Evolutionary conservation across 768 basidiomycete species (phyloP).

Genomic region (Leccinellum luteum): DNA sequence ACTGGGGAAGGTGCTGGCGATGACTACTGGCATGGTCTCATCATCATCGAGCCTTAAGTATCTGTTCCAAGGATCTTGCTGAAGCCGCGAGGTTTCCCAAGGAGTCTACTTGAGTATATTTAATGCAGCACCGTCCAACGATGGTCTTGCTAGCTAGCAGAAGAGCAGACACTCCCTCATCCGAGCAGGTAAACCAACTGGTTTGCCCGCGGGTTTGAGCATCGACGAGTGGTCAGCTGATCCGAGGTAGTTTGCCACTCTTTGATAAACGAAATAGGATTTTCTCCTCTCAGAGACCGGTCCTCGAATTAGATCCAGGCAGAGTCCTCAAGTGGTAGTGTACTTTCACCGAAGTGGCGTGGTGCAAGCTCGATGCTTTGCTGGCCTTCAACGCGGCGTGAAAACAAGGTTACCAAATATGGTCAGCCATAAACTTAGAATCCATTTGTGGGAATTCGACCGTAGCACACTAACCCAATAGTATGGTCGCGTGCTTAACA

Average conservation of each 20-base stretch:
- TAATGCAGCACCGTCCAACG: background rate
- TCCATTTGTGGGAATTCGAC: background rate
- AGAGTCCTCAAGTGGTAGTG: background rate
- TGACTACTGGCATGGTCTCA: no score
- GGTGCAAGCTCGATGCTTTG: background rate
- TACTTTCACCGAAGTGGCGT: background rate
- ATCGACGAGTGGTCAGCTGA: background rate
- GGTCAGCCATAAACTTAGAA: background rate
- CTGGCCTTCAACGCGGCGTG: background rate
- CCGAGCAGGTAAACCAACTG: background rate
- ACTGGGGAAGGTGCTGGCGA: background rate
- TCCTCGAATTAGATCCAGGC: background rate
- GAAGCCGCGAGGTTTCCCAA: background rate
- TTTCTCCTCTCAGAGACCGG: background rate
- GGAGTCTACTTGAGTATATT: background rate
- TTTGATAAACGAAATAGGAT: background rate
- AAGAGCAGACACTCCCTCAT: constrained; percentile 5
- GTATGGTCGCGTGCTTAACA: background rate
- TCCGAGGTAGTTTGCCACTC: background rate
- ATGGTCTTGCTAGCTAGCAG: background rate
- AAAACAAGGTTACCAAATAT: background rate
- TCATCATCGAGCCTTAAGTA: constrained; percentile 6
- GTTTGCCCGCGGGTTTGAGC: background rate
- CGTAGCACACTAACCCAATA: background rate
- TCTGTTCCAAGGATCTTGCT: background rate